Evolutionary conservation across 2,329 filamentous ascomycete genomes (phyloP).

Genomic region (Raffaelea albimanens): DNA sequence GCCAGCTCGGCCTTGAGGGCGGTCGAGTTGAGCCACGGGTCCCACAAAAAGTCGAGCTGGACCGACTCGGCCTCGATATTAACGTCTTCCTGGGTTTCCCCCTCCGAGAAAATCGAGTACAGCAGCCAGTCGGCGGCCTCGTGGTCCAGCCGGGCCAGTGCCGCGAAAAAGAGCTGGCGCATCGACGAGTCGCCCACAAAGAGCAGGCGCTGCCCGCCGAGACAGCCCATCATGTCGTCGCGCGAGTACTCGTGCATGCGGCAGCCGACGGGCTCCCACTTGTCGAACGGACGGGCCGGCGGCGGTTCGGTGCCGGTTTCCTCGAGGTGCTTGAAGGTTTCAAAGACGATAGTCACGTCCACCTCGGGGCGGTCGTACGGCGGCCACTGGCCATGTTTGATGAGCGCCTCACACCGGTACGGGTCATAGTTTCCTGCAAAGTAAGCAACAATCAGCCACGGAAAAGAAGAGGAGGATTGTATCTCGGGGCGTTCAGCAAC

Average conservation of each 20-base stretch:
- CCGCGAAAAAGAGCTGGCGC: constrained; percentile 52
- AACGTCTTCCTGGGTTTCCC: constrained; percentile 34
- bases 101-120: constrained; percentile 21
- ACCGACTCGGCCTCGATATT: constrained; percentile 33
- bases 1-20: constrained; percentile 29
- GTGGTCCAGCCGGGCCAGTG: constrained; percentile 36
- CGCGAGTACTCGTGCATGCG: constrained; percentile 45
- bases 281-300: constrained; percentile 22
- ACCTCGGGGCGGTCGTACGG: constrained; percentile 15
- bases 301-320: constrained; percentile 13
- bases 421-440: constrained; percentile 29
- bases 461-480: background rate
- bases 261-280: constrained; percentile 53
- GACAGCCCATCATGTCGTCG: constrained; percentile 42
- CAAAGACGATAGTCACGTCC: constrained; percentile 1
- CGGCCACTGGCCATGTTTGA: constrained; percentile 42
- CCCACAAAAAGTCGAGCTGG: constrained; percentile 48
- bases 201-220: constrained; percentile 40
- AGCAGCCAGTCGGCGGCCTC: constrained; percentile 25
- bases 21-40: constrained; percentile 50
- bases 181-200: constrained; percentile 53
- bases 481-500: too few species aligned
- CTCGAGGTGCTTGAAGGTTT: constrained; percentile 6
- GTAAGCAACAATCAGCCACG: background rate
- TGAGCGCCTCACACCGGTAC: constrained; percentile 42